Base-by-base conservation (phyloP, 1,139 yeast genomes). In the Meyerozyma sp. region DNA sequence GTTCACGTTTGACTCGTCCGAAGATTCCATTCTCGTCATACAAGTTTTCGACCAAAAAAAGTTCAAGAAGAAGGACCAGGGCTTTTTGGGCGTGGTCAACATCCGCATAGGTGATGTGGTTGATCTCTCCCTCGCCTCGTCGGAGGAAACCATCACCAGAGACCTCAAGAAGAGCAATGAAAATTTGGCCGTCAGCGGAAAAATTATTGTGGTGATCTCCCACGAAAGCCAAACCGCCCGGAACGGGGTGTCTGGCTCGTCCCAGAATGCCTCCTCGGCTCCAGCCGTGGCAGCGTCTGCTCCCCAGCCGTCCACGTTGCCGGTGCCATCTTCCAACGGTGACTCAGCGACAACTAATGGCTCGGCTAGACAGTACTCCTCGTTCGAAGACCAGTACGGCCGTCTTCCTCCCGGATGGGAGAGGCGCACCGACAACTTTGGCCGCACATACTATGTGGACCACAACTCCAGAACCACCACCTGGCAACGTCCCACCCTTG, bases 371-470 rank as follows among this genome's bases (percentile, higher is more conserved):
- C 93, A 84, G 54, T 84, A 82, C 56, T 86, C 95, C 2, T 88
- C 98, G 1, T 93, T 93, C 62, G 98, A 93, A 65, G 99, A 93
- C 66, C 98, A 93, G 61, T 81, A 83, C 56, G 99, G 99, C 40
- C 77, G 97, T 57, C 74, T 93, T 53, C 99, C 98, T 5, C 88
- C 97, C 4, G 99, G 99, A 3, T 93, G 98, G 98, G 99, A 93
- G 66, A 82, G 98, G 56, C 81, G 98, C 65, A 91, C 98, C 1
- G 99, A 93, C 64, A 90, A 90, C 62, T 87, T 90, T 57, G 98
- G 98, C 28, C 81, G 99, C 59, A 93, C 98, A 1, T 93, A 94
- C 65, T 93, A 93, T 62, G 98, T 93, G 36, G 99, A 93, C 66
- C 99, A 93, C 68, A 91, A 91, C 63, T 88, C 96, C 28, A 82